phyloP scores from a whole-genome alignment of 352 stramenopile genomes.

The Pythium folliculosum region DNA sequence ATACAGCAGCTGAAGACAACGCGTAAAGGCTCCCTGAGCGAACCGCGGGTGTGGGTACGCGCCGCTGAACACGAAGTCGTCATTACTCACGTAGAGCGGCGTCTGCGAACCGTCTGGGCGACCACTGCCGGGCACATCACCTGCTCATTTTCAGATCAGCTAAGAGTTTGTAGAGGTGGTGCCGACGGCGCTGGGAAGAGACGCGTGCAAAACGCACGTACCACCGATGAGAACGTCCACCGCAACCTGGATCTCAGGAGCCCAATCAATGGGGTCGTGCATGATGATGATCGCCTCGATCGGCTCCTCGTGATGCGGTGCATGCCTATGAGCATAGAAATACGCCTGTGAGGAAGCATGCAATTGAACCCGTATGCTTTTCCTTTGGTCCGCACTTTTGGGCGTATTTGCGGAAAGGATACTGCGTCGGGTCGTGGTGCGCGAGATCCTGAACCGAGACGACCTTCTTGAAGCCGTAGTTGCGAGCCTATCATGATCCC shows the following conservation, averaged over 20 bases:
- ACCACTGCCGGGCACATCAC: conserved; percentile 69
- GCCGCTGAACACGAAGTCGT: conserved; percentile 88
- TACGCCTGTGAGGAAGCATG: not conserved
- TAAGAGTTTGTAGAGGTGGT: too few relatives aligned
- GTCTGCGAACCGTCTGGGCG: conserved; percentile 55
- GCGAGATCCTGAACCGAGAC: conserved; percentile 72
- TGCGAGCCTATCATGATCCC: conserved; percentile 9
- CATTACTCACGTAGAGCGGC: conserved; percentile 82
- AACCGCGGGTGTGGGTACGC: conserved; percentile 83
- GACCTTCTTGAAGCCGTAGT: conserved; percentile 87
- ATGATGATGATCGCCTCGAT: conserved; percentile 89
- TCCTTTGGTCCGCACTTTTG: conserved; percentile 38
- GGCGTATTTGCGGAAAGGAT: conserved; percentile 77
- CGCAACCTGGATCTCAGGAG: conserved; percentile 86
- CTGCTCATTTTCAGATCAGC: too few relatives aligned
- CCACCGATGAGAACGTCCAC: conserved; percentile 86
- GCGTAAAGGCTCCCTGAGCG: conserved; percentile 82
- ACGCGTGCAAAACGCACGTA: not conserved
- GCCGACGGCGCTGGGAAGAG: not conserved
- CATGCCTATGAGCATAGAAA: conserved; percentile 31
- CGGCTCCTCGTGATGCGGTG: conserved; percentile 63
- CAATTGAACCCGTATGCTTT: not conserved
- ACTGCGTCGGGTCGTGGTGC: conserved; percentile 72
- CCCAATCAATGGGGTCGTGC: conserved; percentile 90
- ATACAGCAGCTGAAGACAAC: conserved; percentile 73